Percentiles rank a stretch among this genome's conserved stretches.
These are phyloP conservation scores for Pseudogymnoascus sp. DNA, from an alignment of 2,329 filamentous ascomycete genomes.

Conservation along the genomic window DNA sequence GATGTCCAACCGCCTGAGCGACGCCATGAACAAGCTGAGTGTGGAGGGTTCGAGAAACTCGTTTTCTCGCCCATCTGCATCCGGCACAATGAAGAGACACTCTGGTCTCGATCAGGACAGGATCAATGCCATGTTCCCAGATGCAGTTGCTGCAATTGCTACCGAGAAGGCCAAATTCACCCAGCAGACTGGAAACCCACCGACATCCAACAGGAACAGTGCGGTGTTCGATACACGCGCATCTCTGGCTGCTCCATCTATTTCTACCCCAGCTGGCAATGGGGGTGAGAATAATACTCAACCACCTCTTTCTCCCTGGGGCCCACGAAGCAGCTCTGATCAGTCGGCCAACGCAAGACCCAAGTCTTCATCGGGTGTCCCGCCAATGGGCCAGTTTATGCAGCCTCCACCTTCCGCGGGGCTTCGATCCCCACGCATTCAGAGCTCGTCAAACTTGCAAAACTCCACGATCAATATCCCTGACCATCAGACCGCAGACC, in stretches of 20 bases:
- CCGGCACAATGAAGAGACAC: constrained; percentile 70
- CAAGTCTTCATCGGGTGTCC: constrained; percentile 70
- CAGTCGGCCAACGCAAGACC: constrained; percentile 50
- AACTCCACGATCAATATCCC: constrained; percentile 70
- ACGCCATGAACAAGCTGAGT: constrained; percentile 92
- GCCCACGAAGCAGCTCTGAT: constrained; percentile 34
- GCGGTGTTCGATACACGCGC: constrained; percentile 63
- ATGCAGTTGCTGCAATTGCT: constrained; percentile 95
- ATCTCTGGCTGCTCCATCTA: constrained; percentile 66
- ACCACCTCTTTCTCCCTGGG: constrained; percentile 76
- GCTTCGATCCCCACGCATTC: constrained; percentile 71
- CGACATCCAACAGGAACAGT: constrained; percentile 89
- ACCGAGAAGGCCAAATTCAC: constrained; percentile 97
- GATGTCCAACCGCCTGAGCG: constrained; percentile 91
- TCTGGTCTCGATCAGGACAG: constrained; percentile 88
- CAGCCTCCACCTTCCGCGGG: constrained; percentile 68
- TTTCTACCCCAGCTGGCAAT: constrained; percentile 54
- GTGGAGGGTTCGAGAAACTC: constrained; percentile 84
- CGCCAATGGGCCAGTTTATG: constrained; percentile 89
- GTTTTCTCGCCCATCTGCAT: constrained; percentile 67
- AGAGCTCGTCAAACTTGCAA: constrained; percentile 63
- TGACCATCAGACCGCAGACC: constrained; percentile 58
- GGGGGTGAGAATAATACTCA: constrained; percentile 53
- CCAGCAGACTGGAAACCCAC: constrained; percentile 83
- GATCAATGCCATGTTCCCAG: constrained; percentile 98